Conservation (phyloP, 1,284 basidiomycete species). For the Earliella scabrosa region DNA sequence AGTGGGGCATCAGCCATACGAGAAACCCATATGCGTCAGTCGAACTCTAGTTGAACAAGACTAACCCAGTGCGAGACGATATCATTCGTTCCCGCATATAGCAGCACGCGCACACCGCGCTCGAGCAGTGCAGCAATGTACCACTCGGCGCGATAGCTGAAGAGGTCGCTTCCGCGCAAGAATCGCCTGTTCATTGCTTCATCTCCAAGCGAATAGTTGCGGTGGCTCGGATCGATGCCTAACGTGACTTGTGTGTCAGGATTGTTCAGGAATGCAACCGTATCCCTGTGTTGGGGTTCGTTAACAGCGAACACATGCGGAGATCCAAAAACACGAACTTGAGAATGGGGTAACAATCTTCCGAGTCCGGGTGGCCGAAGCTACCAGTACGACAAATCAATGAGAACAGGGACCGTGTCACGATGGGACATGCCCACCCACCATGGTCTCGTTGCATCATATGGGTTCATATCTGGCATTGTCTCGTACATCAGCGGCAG, state of each 20-base stretch:
- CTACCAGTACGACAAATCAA: background rate
- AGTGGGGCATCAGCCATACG: too few relatives aligned
- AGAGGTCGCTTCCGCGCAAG: background rate
- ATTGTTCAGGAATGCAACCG: constrained; percentile 58
- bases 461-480: background rate
- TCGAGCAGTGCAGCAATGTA: constrained; percentile 78
- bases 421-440: background rate
- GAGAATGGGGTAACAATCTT: constrained; percentile 32
- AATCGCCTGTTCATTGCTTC: background rate
- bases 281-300: constrained; percentile 44
- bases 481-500: too few relatives aligned
- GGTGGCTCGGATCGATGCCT: constrained; percentile 55
- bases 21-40: background rate
- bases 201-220: constrained; percentile 56
- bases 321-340: constrained; percentile 15
- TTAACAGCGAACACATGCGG: too few relatives aligned
- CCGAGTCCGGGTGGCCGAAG: background rate
- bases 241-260: constrained; percentile 55
- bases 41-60: background rate
- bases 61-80: constrained; percentile 76
- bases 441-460: constrained; percentile 12
- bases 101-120: constrained; percentile 71
- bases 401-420: background rate
- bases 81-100: constrained; percentile 77
- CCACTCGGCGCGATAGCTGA: constrained; percentile 45